phyloP scores from a whole-genome alignment of 352 stramenopile genomes.

The Phytophthora europaea region DNA sequence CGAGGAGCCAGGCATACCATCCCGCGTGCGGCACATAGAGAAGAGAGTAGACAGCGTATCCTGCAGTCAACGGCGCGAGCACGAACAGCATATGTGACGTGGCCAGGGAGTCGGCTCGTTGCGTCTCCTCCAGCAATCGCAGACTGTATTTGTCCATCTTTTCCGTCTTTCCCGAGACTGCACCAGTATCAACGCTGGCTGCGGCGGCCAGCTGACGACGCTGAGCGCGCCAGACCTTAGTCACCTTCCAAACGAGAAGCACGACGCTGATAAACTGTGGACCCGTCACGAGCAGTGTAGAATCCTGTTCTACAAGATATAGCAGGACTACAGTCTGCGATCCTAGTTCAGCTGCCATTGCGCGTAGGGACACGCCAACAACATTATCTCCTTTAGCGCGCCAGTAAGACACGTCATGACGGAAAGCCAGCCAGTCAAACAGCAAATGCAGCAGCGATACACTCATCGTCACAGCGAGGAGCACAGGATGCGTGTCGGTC shows the following conservation, averaged over 20 bases:
- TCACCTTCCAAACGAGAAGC: conserved; percentile 93
- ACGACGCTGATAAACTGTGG: conserved; percentile 72
- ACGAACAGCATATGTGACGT: conserved; percentile 85
- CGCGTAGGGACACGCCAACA: conserved; percentile 94
- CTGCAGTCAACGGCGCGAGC: conserved; percentile 78
- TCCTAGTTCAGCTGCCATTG: conserved; percentile 94
- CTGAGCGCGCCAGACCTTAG: conserved; percentile 65
- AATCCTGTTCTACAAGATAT: conserved; percentile 96
- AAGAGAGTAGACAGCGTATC: conserved; percentile 85
- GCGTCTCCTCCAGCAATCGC: conserved; percentile 49
- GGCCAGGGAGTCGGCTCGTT: conserved; percentile 85
- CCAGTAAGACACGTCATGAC: conserved; percentile 98
- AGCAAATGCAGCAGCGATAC: conserved; percentile 97
- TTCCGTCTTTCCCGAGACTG: conserved; percentile 45
- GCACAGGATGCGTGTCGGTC: conserved; percentile 95
- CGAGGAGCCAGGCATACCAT: conserved; percentile 90
- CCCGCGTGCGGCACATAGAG: conserved; percentile 85
- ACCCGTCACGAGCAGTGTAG: conserved; percentile 93
- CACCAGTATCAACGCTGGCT: conserved; percentile 13
- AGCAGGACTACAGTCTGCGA: conserved; percentile 96
- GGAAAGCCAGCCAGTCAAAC: conserved; percentile 99
- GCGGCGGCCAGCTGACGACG: conserved; percentile 17
- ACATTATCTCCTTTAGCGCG: conserved; percentile 92
- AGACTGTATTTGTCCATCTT: conserved; percentile 38
- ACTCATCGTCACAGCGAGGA: conserved; percentile 95